Percentiles rank a stretch among this genome's conserved stretches.
Evolutionary conservation across 1,139 yeast genomes (phyloP).

Genomic region (Nakaseomyces delphensis): DNA sequence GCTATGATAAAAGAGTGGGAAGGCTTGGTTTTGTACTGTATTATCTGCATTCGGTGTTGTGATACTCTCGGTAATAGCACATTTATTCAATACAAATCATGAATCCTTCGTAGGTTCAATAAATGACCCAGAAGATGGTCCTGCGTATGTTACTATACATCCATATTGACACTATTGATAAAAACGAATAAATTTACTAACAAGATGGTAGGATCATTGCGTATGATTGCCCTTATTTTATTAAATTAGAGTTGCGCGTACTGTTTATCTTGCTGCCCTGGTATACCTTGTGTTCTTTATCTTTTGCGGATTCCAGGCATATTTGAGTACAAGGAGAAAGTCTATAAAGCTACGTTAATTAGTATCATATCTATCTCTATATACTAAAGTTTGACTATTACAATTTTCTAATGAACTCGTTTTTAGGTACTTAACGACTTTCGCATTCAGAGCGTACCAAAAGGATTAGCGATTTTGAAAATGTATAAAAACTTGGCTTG

Average conservation of each 20-base stretch:
- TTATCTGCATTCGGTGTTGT: conserved; percentile 86
- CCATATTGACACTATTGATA: too few relatives aligned
- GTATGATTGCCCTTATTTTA: too few relatives aligned
- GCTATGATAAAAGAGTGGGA: too few relatives aligned
- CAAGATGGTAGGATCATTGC: too few relatives aligned
- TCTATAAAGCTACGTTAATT: conserved; percentile 28
- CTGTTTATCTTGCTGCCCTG: conserved; percentile 81
- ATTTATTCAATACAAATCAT: conserved; percentile 68
- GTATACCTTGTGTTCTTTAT: conserved; percentile 72
- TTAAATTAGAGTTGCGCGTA: conserved; percentile 65
- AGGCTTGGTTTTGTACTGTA: conserved; percentile 93
- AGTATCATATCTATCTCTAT: too few relatives aligned
- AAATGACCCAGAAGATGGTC: conserved; percentile 85
- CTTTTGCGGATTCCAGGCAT: conserved; percentile 83
- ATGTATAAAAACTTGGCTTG: too few relatives aligned
- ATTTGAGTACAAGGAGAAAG: conserved; percentile 25
- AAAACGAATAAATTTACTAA: background rate
- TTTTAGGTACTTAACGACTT: background rate
- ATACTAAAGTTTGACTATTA: too few relatives aligned
- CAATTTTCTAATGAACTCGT: too few relatives aligned
- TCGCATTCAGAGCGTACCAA: background rate
- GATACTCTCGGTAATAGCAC: conserved; percentile 76
- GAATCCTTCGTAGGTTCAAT: conserved; percentile 91
- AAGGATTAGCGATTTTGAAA: too few relatives aligned
- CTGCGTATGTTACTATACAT: conserved; percentile 66